Evolutionary conservation across 1,139 yeast genomes (phyloP), one percentile per base, ranked within the genome.

Genomic region (Hyphopichia pseudoburtonii): DNA sequence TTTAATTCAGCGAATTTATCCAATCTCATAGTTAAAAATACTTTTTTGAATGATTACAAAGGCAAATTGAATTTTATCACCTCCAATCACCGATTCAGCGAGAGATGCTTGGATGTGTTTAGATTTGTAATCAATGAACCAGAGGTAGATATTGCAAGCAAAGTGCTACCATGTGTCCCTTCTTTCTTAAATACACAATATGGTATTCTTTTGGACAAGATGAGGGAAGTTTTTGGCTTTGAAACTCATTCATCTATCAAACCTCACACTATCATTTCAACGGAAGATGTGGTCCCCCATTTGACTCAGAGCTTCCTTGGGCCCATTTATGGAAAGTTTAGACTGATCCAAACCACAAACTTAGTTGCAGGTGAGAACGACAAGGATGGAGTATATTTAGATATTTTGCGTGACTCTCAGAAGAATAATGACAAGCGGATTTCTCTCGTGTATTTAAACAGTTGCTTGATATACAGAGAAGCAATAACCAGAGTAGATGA

Each of bases 81-180:
- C 19, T 39, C 57, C 8, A 57, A 59, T 37, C 51, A 46, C 32
- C 42, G 40, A 14, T 44, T 57, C 15, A 56, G 54, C 34, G 39
- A 39, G 8, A 51, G 46, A 14, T 36, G 49, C 12, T 38, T 40
- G 22, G 52, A 52, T 32, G 36, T 56, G 4, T 36, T 57, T 15
- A 48, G 41, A 29, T 57, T 49, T 34, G 35, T 49, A 4, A 44
- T 46, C 17, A 31, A 32, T 8, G 39, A 44, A 17, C 38, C 40
- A 14, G 37, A 37, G 6, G 42, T 35, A 10, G 28, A 35, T 5
- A 38, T 38, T n/a, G 37, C 44, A 19, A 36, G 41, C 24, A 49
- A 47, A 31, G 39, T 50, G 11, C 40, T 57, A 30, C 34, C 37
- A 7, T 55, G 63, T 34, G 41, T 57, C 14, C 56, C 62, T 2